A percentile compares a stretch with the other conserved stretches of the same genome.
Conservation (phyloP, 2,329 filamentous ascomycete genomes). For the Neopestalotiopsis sp. region DNA sequence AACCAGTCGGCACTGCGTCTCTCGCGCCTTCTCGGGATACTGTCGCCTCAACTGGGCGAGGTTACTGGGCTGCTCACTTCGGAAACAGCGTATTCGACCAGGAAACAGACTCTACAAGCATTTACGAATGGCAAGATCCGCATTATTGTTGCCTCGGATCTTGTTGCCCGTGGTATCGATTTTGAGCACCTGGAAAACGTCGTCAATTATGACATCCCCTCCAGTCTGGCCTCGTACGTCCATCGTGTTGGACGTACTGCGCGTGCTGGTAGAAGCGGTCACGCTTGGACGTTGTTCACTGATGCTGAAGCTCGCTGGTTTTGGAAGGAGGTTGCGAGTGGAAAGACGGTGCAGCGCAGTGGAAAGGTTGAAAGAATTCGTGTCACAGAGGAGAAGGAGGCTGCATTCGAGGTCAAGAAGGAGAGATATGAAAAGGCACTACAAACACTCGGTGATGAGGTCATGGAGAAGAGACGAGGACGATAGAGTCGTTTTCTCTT, state of each 20-base stretch:
- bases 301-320: constrained; percentile 91
- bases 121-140: constrained; percentile 68
- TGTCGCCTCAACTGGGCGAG: constrained; percentile 62
- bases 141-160: constrained; percentile 87
- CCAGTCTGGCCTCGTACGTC: constrained; percentile 81
- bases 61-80: constrained; percentile 76
- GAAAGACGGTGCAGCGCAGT: constrained; percentile 51
- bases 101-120: constrained; percentile 69
- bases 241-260: constrained; percentile 93
- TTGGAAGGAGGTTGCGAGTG: constrained; percentile 77
- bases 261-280: constrained; percentile 74
- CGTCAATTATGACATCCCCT: constrained; percentile 91
- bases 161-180: constrained; percentile 91
- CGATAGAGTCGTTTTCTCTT: background rate
- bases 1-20: constrained; percentile 88
- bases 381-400: constrained; percentile 40
- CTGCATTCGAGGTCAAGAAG: constrained; percentile 11
- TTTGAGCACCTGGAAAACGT: constrained; percentile 80
- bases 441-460: constrained; percentile 66
- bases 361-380: constrained; percentile 53
- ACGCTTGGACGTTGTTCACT: constrained; percentile 85
- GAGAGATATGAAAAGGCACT: constrained; percentile 61
- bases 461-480: constrained; percentile 37
- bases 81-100: constrained; percentile 73
- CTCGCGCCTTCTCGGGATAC: constrained; percentile 74